Evolutionary conservation across 805 yeast genomes (phyloP), one percentile per base, ranked within the genome.

Genomic region (Wickerhamomyces sydowiorum): DNA sequence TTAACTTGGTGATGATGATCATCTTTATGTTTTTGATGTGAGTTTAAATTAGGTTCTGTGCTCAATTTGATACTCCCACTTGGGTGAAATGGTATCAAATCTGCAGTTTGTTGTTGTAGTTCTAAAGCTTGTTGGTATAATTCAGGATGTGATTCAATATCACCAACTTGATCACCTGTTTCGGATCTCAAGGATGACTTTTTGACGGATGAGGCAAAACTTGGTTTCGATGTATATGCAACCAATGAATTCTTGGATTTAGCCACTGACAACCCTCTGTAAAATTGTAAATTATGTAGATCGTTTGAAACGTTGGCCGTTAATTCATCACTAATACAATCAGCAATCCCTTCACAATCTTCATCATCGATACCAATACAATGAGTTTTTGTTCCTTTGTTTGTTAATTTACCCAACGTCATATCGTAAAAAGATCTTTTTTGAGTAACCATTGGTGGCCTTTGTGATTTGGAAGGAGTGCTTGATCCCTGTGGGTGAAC

Each of bases 1-100:
- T 78, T 80, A 18, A 86, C 72, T 54, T 84, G 86, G 59, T 88
- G 96, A 55, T 85, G 95, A 52, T 86, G 95, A 51, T 76, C 76
- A 30, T 62, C 60, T 7, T 45, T 47, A 42, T 66, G 69, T 7
- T 50, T 43, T 3, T 50, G 39, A 38, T 64, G 70, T 7, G 48
- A 53, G 21, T 60, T 53, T 5, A 53, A 33, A 30, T 57, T 50
- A 14, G 56, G 45, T 47, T 55, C 53, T 19, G 46, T 45, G 23
- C 52, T 36, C 20, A 55, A 41, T n/a, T 48, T 46, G 12, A 52
- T 39, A 33, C 48, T 46, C 2, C 44, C 34, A 4, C 49, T 43
- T 4, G 36, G 37, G 4, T 37, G 19, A 4, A 19, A 9, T 15
- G 36, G 38, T n/a, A 12, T 20, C 20, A 22, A 18, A 13, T 29